Percentiles rank a stretch among this genome's conserved stretches.
These are phyloP conservation scores for Sicyos baderoa DNA, from an alignment of 306 rosid species.

Conservation along the genomic window DNA sequence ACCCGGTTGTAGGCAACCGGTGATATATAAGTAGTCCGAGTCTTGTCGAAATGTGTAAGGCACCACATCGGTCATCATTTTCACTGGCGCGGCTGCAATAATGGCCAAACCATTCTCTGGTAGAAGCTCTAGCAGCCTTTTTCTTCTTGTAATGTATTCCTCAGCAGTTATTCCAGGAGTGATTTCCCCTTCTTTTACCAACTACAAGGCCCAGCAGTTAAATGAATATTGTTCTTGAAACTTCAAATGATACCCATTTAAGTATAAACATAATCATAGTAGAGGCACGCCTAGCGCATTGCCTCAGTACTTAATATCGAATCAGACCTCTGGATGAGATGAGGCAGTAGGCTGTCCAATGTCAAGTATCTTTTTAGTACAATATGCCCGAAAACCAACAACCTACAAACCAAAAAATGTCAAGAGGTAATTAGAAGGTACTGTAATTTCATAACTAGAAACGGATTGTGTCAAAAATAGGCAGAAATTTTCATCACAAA, in stretches of 20 bases:
- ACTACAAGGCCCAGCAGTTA: conserved; percentile 27
- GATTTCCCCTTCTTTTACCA: conserved; percentile 78
- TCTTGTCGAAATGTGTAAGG: conserved; percentile 91
- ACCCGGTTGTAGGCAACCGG: conserved; percentile 97
- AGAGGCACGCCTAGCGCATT: conserved; percentile 1
- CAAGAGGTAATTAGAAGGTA: background rate
- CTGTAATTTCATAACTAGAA: background rate
- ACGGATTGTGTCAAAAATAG: background rate
- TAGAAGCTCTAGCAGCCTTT: conserved; percentile 67
- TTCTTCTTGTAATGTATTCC: conserved; percentile 70
- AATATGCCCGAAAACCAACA: conserved; percentile 40
- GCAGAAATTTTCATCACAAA: background rate
- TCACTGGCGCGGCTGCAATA: conserved; percentile 80
- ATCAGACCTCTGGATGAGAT: conserved; percentile 73
- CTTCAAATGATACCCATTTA: background rate
- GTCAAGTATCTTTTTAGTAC: conserved; percentile 41
- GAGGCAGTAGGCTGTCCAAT: conserved; percentile 81
- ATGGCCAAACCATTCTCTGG: conserved; percentile 83
- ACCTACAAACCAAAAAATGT: conserved; percentile 38
- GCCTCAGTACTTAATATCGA: background rate
- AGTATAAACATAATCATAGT: background rate
- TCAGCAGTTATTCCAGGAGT: conserved; percentile 69
- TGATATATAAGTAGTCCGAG: conserved; percentile 67
- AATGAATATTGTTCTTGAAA: background rate
- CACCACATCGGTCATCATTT: conserved; percentile 96